Conservation (phyloP, 495 filamentous ascomycete genomes). For the Corynascus novoguineensis region DNA sequence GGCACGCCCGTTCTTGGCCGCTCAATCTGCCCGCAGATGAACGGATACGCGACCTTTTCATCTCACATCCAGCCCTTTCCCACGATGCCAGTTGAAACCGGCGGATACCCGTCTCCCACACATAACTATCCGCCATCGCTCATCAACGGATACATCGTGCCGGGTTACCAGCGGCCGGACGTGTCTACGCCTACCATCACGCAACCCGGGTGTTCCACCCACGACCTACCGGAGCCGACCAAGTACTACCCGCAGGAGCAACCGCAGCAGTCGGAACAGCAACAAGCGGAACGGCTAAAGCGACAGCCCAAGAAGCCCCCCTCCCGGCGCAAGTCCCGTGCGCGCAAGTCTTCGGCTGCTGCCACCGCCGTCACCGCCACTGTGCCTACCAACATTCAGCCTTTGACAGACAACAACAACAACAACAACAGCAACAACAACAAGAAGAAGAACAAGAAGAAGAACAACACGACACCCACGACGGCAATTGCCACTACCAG, state of each 20-base stretch:
- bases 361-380: neutral
- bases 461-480: neutral
- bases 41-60: neutral
- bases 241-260: neutral
- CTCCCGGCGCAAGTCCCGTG: conserved; percentile 4
- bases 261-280: neutral
- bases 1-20: neutral
- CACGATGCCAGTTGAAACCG: neutral
- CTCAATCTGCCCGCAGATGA: neutral
- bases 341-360: conserved; percentile 1
- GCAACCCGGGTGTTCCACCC: neutral
- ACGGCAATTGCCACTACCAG: neutral
- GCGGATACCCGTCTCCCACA: neutral
- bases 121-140: neutral
- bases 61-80: neutral
- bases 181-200: neutral
- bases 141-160: neutral
- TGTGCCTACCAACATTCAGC: neutral
- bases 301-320: neutral
- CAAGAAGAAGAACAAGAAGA: neutral
- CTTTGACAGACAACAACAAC: no score
- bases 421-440: neutral
- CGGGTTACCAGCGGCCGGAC: neutral
- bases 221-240: neutral
- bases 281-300: neutral